These are phyloP conservation scores for Pilasporangium apinafurcum DNA, from an alignment of 352 stramenopile species.

Conservation along the genomic window DNA sequence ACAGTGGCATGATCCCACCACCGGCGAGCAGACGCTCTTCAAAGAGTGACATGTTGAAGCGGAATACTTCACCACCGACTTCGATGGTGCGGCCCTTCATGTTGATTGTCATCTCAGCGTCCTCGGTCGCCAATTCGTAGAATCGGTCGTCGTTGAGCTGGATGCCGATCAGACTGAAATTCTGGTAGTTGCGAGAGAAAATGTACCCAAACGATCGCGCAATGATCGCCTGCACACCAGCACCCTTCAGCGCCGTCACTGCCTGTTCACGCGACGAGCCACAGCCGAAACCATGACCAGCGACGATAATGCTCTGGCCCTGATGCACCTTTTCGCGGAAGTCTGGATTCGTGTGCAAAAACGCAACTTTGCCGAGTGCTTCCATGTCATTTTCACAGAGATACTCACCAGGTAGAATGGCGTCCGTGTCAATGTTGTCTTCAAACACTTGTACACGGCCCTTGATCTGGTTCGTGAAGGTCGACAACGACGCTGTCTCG, in stretches of 20 bases:
- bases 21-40: slow-evolving; percentile 76
- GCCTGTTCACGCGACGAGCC: slow-evolving; percentile 82
- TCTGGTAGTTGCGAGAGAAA: slow-evolving; percentile 86
- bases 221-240: slow-evolving; percentile 75
- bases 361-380: slow-evolving; percentile 76
- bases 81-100: slow-evolving; percentile 80
- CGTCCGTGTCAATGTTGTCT: slow-evolving; percentile 88
- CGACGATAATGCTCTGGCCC: slow-evolving; percentile 72
- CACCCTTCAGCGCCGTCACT: slow-evolving; percentile 75
- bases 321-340: slow-evolving; percentile 75
- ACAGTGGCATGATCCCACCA: slow-evolving; percentile 82
- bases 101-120: slow-evolving; percentile 73
- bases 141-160: slow-evolving; percentile 73
- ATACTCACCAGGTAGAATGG: slow-evolving; percentile 78
- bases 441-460: slow-evolving; percentile 76
- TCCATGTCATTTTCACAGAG: slow-evolving; percentile 84
- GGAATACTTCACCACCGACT: slow-evolving; percentile 64
- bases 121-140: slow-evolving; percentile 74
- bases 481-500: slow-evolving; percentile 20
- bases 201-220: slow-evolving; percentile 85
- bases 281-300: slow-evolving; percentile 76
- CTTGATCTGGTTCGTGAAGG: slow-evolving; percentile 46
- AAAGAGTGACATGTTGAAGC: slow-evolving; percentile 86
- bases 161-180: slow-evolving; percentile 80
- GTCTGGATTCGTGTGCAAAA: slow-evolving; percentile 81